Conservation (phyloP, 768 basidiomycete species). For the Mycena pura region DNA sequence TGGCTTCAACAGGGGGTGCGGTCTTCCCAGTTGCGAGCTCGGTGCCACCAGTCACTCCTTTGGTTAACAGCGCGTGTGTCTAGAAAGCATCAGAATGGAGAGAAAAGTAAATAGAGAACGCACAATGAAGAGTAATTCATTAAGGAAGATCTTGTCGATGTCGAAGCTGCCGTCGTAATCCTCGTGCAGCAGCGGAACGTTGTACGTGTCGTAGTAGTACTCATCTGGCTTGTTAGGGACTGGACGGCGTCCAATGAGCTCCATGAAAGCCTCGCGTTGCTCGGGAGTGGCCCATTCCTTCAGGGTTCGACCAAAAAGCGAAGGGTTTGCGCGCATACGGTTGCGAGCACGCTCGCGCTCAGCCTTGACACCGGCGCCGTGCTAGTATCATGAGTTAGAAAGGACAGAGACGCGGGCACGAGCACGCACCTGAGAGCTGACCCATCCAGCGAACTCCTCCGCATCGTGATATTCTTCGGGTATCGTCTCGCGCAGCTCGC, state of each 20-base stretch:
- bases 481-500: background rate
- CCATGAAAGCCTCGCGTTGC: background rate
- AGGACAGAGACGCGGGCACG: too few relatives aligned
- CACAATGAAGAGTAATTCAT: background rate
- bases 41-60: background rate
- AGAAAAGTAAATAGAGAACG: background rate
- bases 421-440: background rate
- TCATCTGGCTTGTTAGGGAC: background rate
- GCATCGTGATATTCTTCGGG: background rate
- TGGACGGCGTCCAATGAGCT: background rate
- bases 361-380: background rate
- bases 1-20: background rate
- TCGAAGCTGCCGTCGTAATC: conserved; percentile 7
- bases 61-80: conserved; percentile 9
- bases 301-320: background rate
- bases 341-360: background rate
- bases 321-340: background rate
- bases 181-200: conserved; percentile 3
- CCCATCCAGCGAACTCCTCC: conserved; percentile 5
- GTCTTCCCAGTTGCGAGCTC: background rate
- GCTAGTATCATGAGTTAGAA: background rate
- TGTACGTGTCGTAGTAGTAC: conserved; percentile 6
- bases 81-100: background rate
- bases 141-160: background rate
- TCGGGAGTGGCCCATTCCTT: background rate